Evolutionary conservation across 371 early-diverging fungal species (phyloP), one percentile per base, ranked within the genome.

Genomic region (Circinella umbellata): DNA sequence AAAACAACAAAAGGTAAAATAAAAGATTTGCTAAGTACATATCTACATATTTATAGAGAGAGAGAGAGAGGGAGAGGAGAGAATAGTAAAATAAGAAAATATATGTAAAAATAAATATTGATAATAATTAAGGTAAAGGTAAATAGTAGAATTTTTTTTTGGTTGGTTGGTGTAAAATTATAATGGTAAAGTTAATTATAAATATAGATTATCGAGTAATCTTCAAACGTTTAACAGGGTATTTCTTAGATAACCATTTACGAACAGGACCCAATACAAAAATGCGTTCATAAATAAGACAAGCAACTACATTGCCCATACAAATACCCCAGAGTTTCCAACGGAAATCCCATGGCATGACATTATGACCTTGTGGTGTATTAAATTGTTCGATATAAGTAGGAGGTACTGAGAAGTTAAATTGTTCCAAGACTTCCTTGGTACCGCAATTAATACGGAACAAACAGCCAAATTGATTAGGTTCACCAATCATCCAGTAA

Each of bases 371-470:
- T 3, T 80, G 64, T 18, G 81, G 81, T 11, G 81, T 80, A 72
- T 91, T 88, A 73, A 89, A 93, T 11, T 66, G 73, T 64, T 76
- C 79, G 51, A 92, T 89, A 42, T 79, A 59, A 63, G 84, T 85
- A n/a, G 71, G 67, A 37, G 87, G 87, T 20, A 62, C 27, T 20
- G 83, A 78, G 57, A 84, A 89, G 7, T 90, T 89, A 17, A 84
- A 69, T 53, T 73, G 70, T n/a, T 74, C 82, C 36, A 87, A 71
- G 5, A 69, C 78, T 1, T 77, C 63, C 7, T 83, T 57, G 9
- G 88, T 79, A 51, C 94, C 94, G 73, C 94, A 94, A 78, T 94
- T 93, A 75, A 93, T 73, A 70, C 89, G 88, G 88, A 92, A 93
- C 53, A 86, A 63, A 73, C 94, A 93, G 17, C 85, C 78, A 63